Percentiles rank a stretch among this genome's conserved stretches.
phyloP scores from a whole-genome alignment of 306 rosid species.

The Cucurbita pepo region DNA sequence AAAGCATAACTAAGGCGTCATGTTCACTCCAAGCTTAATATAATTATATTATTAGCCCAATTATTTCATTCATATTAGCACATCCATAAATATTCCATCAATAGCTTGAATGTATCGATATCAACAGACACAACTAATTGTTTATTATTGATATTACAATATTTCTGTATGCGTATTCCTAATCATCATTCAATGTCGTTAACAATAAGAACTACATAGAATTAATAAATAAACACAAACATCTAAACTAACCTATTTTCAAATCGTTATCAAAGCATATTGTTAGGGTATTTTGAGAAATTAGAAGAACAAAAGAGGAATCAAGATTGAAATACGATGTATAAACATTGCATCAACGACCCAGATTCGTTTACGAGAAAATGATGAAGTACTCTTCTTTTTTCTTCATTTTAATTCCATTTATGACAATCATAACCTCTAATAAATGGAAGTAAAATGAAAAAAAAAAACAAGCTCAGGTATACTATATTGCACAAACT shows the following conservation, averaged over 20 bases:
- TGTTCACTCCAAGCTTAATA: neutral
- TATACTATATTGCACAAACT: neutral
- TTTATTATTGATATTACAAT: neutral
- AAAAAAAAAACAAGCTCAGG: conserved; percentile 13
- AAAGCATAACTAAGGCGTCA: neutral
- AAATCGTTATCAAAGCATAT: neutral
- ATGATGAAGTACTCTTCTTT: neutral
- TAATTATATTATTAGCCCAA: neutral
- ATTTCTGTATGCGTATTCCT: neutral
- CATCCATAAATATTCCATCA: neutral
- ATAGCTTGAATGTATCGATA: neutral
- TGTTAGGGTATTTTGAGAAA: neutral
- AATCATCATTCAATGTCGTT: neutral
- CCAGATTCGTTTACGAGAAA: neutral
- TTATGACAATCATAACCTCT: conserved; percentile 8
- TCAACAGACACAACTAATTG: no score
- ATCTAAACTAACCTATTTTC: neutral
- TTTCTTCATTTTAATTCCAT: conserved; percentile 8
- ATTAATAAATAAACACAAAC: neutral
- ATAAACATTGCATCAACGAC: neutral
- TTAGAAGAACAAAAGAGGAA: neutral
- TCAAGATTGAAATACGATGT: neutral
- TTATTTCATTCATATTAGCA: neutral
- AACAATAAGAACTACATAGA: neutral
- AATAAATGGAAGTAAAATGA: conserved; percentile 13